A percentile compares a stretch with the other conserved stretches of the same genome.
These are phyloP conservation scores for Phytophthora pinifolia DNA, from an alignment of 352 stramenopile species.

Conservation along the genomic window DNA sequence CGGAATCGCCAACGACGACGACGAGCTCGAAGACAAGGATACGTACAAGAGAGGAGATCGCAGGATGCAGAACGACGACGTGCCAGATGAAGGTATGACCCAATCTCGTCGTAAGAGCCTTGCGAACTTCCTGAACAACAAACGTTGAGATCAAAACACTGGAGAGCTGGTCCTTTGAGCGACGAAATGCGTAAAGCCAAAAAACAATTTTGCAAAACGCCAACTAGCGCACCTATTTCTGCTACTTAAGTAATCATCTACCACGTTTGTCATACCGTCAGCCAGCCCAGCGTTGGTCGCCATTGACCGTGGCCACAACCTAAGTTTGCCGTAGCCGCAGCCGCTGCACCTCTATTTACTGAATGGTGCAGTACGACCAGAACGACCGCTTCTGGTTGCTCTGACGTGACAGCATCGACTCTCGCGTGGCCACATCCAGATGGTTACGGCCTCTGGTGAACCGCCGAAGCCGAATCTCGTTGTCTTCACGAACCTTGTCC, in stretches of 20 bases:
- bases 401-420: slow-evolving; percentile 40
- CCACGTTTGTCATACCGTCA: no score
- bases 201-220: no score
- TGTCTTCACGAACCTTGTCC: slow-evolving; percentile 80
- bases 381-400: slow-evolving; percentile 33
- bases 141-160: no score
- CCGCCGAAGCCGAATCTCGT: slow-evolving; percentile 75
- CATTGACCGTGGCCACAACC: no score
- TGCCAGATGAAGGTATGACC: slow-evolving; percentile 8
- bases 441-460: slow-evolving; percentile 81
- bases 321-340: no score
- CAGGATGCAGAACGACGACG: slow-evolving; percentile 6
- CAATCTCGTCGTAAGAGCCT: slow-evolving; percentile 15
- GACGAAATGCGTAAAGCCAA: no score
- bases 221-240: no score
- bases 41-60: slow-evolving; percentile 18
- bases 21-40: slow-evolving; percentile 33
- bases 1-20: slow-evolving; percentile 50
- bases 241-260: no score
- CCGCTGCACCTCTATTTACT: no score
- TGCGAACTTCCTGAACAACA: slow-evolving; percentile 13
- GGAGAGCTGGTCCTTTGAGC: no score
- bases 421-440: slow-evolving; percentile 60
- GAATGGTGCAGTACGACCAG: slow-evolving; percentile 51
- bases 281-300: no score